Evolutionary conservation across 202 grass and related monocot species (phyloP).

Genomic region (Brachypodium distachyon): DNA sequence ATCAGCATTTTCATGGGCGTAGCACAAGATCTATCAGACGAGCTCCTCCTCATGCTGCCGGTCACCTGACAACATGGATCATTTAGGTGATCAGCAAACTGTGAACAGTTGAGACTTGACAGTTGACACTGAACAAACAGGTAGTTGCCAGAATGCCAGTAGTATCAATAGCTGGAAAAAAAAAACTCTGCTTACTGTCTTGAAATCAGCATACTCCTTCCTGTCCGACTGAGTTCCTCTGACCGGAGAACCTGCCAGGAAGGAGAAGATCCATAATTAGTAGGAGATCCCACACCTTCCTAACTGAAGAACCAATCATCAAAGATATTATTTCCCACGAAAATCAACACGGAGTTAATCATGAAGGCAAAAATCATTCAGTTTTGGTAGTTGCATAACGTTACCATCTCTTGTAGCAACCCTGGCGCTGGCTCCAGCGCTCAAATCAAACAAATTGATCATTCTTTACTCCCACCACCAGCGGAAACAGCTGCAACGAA

Average conservation of each 20-base stretch:
- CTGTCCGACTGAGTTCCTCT: conserved; percentile 37
- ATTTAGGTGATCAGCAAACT: conserved; percentile 1
- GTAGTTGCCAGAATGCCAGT: not conserved
- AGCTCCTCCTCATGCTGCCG: conserved; percentile 26
- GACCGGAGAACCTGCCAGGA: conserved; percentile 25
- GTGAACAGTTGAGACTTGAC: not conserved
- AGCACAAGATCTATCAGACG: conserved; percentile 32
- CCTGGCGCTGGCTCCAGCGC: conserved; percentile 35
- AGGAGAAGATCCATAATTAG: conserved; percentile 33
- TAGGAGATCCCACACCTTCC: conserved; percentile 1
- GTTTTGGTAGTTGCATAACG: conserved; percentile 1
- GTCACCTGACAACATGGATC: conserved; percentile 28
- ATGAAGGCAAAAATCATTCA: conserved; percentile 32
- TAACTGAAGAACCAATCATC: conserved; percentile 20
- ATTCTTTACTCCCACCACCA: conserved; percentile 38
- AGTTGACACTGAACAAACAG: not conserved
- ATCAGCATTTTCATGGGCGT: conserved; percentile 77
- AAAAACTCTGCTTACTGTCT: conserved; percentile 19
- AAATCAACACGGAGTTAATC: conserved; percentile 7
- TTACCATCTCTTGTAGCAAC: conserved; percentile 43
- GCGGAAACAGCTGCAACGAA: conserved; percentile 10
- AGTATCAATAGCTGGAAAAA: not conserved
- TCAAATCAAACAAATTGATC: conserved; percentile 41
- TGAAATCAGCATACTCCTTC: conserved; percentile 29
- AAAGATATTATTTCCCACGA: not conserved